A percentile compares a stretch with the other conserved stretches of the same genome.
Evolutionary conservation across 495 filamentous ascomycete species (phyloP).

Genomic region (Aspergillus haitiensis): DNA sequence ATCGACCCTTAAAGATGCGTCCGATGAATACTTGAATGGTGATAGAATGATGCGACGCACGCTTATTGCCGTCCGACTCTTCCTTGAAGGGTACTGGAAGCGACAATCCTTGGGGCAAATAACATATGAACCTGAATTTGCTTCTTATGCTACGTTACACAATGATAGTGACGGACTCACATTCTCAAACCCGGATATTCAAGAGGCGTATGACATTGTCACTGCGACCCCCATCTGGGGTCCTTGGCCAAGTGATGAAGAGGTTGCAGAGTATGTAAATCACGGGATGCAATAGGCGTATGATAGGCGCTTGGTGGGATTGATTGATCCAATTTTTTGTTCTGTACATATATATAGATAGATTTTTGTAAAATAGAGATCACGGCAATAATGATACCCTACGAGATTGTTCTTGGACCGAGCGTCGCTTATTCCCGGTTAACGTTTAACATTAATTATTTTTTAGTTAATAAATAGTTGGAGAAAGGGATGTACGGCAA

Average conservation of each 20-base stretch:
- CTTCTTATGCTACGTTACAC: slow-evolving; percentile 6
- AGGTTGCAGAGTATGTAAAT: slow-evolving; percentile 48
- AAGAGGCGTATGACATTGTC: slow-evolving; percentile 47
- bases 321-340: neutral
- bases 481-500: neutral
- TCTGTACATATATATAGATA: slow-evolving; percentile 25
- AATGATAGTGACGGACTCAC: slow-evolving; percentile 23
- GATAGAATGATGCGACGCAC: slow-evolving; percentile 46
- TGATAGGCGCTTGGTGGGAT: neutral
- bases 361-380: slow-evolving; percentile 13
- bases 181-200: slow-evolving; percentile 31
- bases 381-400: slow-evolving; percentile 13
- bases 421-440: slow-evolving; percentile 26
- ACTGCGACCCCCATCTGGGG: slow-evolving; percentile 48
- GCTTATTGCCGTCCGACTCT: slow-evolving; percentile 53
- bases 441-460: neutral
- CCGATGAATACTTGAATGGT: slow-evolving; percentile 46
- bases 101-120: neutral
- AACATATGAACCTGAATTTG: slow-evolving; percentile 1
- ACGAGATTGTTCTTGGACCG: neutral
- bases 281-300: slow-evolving; percentile 18
- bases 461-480: neutral
- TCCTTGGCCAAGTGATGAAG: slow-evolving; percentile 54
- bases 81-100: slow-evolving; percentile 49
- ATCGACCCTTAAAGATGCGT: slow-evolving; percentile 35